Conservation (phyloP, 2,329 filamentous ascomycete species). For the Ceratocystiopsis sp. region DNA sequence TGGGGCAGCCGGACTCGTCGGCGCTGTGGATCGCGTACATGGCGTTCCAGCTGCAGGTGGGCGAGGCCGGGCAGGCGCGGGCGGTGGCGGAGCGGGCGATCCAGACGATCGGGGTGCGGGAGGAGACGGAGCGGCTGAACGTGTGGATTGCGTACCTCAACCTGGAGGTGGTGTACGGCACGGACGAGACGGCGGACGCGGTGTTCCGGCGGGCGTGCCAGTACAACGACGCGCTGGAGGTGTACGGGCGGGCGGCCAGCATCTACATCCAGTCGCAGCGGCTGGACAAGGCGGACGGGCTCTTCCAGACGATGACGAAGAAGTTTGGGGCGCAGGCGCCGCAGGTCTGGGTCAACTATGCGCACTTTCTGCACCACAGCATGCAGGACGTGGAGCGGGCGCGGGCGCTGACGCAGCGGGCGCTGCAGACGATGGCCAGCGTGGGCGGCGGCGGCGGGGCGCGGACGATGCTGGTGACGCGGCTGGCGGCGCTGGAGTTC, state of each 20-base stretch:
- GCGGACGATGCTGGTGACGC: conserved; percentile 43
- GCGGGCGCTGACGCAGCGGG: conserved; percentile 63
- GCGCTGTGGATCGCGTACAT: conserved; percentile 93
- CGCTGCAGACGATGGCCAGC: conserved; percentile 63
- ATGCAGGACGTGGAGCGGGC: conserved; percentile 53
- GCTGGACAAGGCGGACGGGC: conserved; percentile 67
- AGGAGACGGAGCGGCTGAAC: conserved; percentile 85
- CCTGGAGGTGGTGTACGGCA: conserved; percentile 80
- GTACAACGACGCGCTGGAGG: conserved; percentile 81
- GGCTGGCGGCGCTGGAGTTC: conserved; percentile 88
- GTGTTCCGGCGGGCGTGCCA: conserved; percentile 86
- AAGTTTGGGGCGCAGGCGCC: conserved; percentile 72
- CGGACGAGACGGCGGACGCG: conserved; percentile 63
- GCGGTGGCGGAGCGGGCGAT: conserved; percentile 83
- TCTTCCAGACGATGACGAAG: conserved; percentile 76
- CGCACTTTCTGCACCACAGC: conserved; percentile 73
- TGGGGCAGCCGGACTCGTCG: conserved; percentile 87
- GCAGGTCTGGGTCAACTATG: conserved; percentile 85
- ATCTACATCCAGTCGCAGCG: conserved; percentile 92
- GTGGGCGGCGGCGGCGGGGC: conserved; percentile 24
- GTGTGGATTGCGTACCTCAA: conserved; percentile 93
- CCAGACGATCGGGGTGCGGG: conserved; percentile 75
- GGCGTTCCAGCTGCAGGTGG: conserved; percentile 91
- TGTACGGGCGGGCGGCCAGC: conserved; percentile 76
- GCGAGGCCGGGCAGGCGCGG: conserved; percentile 74